phyloP scores from a whole-genome alignment of 805 yeast species.

The Monosporozyma servazzii region DNA sequence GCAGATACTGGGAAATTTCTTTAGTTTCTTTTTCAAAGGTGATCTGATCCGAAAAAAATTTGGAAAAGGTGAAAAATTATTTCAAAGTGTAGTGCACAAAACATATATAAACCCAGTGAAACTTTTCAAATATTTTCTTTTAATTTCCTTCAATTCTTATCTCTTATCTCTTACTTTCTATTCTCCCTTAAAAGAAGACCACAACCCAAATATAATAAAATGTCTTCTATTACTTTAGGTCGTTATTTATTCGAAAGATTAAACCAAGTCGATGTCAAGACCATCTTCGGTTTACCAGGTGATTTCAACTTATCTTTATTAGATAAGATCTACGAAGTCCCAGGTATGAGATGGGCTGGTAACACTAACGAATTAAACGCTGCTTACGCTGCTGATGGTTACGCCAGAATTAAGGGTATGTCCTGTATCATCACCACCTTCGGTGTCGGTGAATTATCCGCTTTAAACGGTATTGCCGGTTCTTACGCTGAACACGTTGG shows the following conservation, averaged over 20 bases:
- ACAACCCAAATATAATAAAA: slow-evolving; percentile 7
- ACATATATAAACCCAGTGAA: no score
- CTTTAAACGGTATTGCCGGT: slow-evolving; percentile 81
- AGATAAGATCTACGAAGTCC: slow-evolving; percentile 66
- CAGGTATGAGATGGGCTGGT: slow-evolving; percentile 80
- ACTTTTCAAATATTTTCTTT: background rate
- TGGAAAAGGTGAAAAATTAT: background rate
- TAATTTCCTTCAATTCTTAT: background rate
- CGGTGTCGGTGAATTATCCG: slow-evolving; percentile 85
- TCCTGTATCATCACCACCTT: slow-evolving; percentile 73
- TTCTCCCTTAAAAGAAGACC: background rate
- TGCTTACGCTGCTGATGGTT: slow-evolving; percentile 77
- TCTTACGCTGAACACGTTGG: slow-evolving; percentile 87
- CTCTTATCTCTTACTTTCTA: background rate
- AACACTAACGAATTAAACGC: slow-evolving; percentile 87
- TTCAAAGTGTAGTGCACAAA: no score
- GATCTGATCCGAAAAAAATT: no score
- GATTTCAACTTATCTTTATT: slow-evolving; percentile 67
- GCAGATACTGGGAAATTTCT: no score
- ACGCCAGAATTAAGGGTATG: slow-evolving; percentile 71
- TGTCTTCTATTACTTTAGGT: slow-evolving; percentile 55
- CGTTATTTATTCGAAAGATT: slow-evolving; percentile 71
- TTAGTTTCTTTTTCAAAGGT: no score
- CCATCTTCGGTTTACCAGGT: slow-evolving; percentile 76
- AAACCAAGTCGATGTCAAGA: slow-evolving; percentile 58